Evolutionary conservation across 2,329 filamentous ascomycete genomes (phyloP).

Genomic region (Botrytis deweyae): DNA sequence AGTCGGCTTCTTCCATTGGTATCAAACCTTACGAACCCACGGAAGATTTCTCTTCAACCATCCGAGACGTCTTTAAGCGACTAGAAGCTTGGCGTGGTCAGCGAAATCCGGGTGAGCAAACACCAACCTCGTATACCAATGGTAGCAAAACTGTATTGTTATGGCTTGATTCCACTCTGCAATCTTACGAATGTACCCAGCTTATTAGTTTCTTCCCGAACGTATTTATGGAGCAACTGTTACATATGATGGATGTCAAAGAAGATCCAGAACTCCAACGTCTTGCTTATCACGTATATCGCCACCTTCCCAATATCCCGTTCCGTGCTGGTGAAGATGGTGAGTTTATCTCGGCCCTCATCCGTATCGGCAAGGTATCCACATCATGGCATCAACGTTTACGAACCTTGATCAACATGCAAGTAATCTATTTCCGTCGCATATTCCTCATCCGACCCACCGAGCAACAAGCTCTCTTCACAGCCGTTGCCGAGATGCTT

Average conservation of each 20-base stretch:
- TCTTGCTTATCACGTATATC: constrained; percentile 93
- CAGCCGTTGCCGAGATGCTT: constrained; percentile 94
- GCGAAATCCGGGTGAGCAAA: constrained; percentile 83
- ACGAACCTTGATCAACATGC: constrained; percentile 94
- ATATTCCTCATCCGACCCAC: constrained; percentile 78
- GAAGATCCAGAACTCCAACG: constrained; percentile 95
- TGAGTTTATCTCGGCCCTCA: constrained; percentile 79
- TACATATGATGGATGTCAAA: constrained; percentile 99
- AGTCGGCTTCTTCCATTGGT: constrained; percentile 76
- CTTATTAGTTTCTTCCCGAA: constrained; percentile 88
- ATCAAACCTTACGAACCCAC: constrained; percentile 78
- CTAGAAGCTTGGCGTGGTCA: constrained; percentile 87
- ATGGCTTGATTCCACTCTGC: constrained; percentile 90
- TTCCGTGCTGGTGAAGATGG: constrained; percentile 83
- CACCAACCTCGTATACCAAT: constrained; percentile 89
- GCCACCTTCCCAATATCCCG: constrained; percentile 92
- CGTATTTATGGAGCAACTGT: constrained; percentile 83
- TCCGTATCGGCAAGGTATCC: constrained; percentile 81
- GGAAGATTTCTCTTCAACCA: constrained; percentile 68
- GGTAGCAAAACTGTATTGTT: constrained; percentile 93
- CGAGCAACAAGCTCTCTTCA: constrained; percentile 79
- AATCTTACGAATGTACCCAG: constrained; percentile 88
- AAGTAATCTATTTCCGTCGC: constrained; percentile 96
- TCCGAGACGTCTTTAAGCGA: constrained; percentile 72
- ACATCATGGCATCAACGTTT: constrained; percentile 94